A percentile compares a stretch with the other conserved stretches of the same genome.
Conservation (phyloP, 805 yeast species). For the Candida insectorum region DNA sequence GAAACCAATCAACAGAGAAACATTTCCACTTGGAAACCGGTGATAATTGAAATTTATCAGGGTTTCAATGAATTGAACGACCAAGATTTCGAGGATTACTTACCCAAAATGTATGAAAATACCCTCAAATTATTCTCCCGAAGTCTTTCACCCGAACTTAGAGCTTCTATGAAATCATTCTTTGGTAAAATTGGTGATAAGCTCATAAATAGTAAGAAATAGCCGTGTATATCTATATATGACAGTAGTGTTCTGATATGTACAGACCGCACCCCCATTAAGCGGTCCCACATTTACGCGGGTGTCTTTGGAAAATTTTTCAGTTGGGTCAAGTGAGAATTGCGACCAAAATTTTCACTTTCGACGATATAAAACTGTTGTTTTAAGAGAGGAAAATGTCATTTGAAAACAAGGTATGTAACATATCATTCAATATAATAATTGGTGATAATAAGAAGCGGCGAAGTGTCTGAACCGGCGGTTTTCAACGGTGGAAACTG, state of each 20-base stretch:
- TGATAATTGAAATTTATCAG: slow-evolving; percentile 80
- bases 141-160: slow-evolving; percentile 57
- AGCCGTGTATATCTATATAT: not conserved
- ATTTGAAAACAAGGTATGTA: slow-evolving; percentile 47
- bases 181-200: slow-evolving; percentile 50
- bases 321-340: slow-evolving; percentile 7
- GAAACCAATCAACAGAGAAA: slow-evolving; percentile 78
- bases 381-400: too few species aligned
- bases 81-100: slow-evolving; percentile 57
- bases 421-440: not conserved
- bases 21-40: slow-evolving; percentile 86
- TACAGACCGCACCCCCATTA: not conserved
- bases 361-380: slow-evolving; percentile 8
- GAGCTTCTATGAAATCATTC: slow-evolving; percentile 59
- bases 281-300: slow-evolving; percentile 3
- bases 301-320: slow-evolving; percentile 4
- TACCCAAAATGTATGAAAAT: slow-evolving; percentile 59
- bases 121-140: slow-evolving; percentile 60
- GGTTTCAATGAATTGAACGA: slow-evolving; percentile 78
- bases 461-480: not conserved
- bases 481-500: not conserved
- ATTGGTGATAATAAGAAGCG: not conserved
- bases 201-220: slow-evolving; percentile 16
- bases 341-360: slow-evolving; percentile 9
- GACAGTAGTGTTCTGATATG: not conserved